Percentiles rank a stretch among this genome's conserved stretches.
Conservation (phyloP, 768 basidiomycete genomes). For the Rhizopogon vinicolor region DNA sequence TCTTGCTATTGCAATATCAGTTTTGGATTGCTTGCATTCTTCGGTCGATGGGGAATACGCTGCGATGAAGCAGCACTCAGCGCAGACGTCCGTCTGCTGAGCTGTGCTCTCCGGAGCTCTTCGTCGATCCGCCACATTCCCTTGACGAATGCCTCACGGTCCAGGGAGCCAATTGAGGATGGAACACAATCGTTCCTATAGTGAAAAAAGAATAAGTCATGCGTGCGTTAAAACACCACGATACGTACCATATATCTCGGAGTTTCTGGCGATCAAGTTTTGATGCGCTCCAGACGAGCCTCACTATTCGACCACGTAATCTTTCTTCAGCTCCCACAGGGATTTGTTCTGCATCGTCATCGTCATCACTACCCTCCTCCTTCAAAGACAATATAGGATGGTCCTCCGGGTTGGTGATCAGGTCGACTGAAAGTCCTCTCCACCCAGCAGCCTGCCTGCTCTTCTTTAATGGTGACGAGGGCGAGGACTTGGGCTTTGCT, state of each 20-base stretch:
- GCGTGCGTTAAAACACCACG: background rate
- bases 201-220: background rate
- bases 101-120: constrained; percentile 62
- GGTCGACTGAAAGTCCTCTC: constrained; percentile 68
- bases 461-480: constrained; percentile 27
- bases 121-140: constrained; percentile 90
- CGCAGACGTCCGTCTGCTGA: constrained; percentile 26
- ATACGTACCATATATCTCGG: constrained; percentile 60
- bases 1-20: constrained; percentile 9
- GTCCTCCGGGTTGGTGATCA: constrained; percentile 45
- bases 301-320: constrained; percentile 54
- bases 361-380: constrained; percentile 8
- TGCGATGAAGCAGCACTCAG: constrained; percentile 29
- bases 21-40: constrained; percentile 7
- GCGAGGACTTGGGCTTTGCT: constrained; percentile 29
- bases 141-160: constrained; percentile 60
- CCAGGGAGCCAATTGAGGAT: constrained; percentile 48
- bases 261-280: constrained; percentile 49
- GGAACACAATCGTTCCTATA: constrained; percentile 70
- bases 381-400: constrained; percentile 12
- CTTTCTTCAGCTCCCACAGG: constrained; percentile 39
- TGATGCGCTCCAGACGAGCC: constrained; percentile 59
- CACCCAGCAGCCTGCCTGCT: constrained; percentile 63
- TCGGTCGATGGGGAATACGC: constrained; percentile 28
- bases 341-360: constrained; percentile 22